Conservation (phyloP, 768 basidiomycete genomes). For the Lepiota brunneoincarnata region DNA sequence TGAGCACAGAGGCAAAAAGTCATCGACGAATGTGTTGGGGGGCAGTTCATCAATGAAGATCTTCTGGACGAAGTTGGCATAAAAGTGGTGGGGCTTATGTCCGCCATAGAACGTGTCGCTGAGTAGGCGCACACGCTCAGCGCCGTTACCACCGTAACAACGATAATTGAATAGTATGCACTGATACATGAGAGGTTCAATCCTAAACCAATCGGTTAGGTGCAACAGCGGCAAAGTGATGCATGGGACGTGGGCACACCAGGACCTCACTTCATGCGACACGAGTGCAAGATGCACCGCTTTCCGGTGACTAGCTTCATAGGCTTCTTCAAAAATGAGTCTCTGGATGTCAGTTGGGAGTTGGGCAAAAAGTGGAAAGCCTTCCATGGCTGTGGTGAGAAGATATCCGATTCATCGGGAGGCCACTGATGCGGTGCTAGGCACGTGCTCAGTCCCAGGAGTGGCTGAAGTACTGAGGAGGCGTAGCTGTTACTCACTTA, state of each 20-base stretch:
- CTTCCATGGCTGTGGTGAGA: not conserved
- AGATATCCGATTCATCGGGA: too few species aligned
- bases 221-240: too few species aligned
- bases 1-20: conserved; percentile 1
- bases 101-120: not conserved
- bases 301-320: not conserved
- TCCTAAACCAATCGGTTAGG: not conserved
- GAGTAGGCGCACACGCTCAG: not conserved
- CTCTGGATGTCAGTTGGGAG: conserved; percentile 6
- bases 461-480: too few species aligned
- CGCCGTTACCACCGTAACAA: too few species aligned
- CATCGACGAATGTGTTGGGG: not conserved
- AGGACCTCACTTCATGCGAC: conserved; percentile 6
- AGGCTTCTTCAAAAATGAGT: conserved; percentile 9
- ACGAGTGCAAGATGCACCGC: conserved; percentile 3
- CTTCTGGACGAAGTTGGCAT: not conserved
- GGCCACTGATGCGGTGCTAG: too few species aligned
- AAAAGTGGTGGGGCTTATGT: not conserved
- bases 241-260: not conserved
- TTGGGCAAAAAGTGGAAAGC: not conserved
- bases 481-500: too few species aligned
- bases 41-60: conserved; percentile 3
- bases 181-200: conserved; percentile 12
- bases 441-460: too few species aligned
- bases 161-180: conserved; percentile 2